Evolutionary conservation across 306 rosid genomes (phyloP), one percentile per base, ranked within the genome.

Genomic region (Prunus davidiana): DNA sequence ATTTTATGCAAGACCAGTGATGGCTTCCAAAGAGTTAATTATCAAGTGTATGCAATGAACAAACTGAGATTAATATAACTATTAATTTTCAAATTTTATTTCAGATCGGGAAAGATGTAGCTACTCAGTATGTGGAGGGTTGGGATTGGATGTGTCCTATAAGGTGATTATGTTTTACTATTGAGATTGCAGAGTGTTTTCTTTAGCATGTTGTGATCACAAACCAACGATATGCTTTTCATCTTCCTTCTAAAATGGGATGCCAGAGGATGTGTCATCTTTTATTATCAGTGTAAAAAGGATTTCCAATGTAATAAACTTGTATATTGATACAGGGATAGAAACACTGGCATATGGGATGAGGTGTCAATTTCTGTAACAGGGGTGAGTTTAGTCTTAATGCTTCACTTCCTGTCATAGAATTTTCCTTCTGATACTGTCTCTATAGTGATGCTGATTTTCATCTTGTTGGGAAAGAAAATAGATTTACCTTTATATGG

Each of bases 91-190:
- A 46, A 55, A 22, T 75, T 50, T 68, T 6, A 49, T 45, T 47
- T 77, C 83, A 94, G 98, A 94, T 94, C 75, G 98, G 98, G 79
- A 94, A 90, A 87, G 97, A 94, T 84, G 97, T 94, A 56, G 83
- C 98, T 62, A 74, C 98, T 34, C 98, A 94, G 57, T 94, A 94
- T 75, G 97, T 94, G 64, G 86, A 94, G 84, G 98, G 98, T 61
- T 94, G 98, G 98, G 97, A 94, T 81, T 91, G 97, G 98, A 91
- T 94, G 73, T 83, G 91, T 87, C 98, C 98, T 78, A 94, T 94
- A 87, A 94, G 98, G 98, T 94, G 87, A 88, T 78, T 76, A 67
- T 69, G 52, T 73, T 46, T 76, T 66, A 61, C 46, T 20, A 45
- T 20, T 69, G 73, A 49, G 49, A 72, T 76, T 69, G 52, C 46